Evolutionary conservation across 805 yeast species (phyloP).

Genomic region (Pichia manshurica): DNA sequence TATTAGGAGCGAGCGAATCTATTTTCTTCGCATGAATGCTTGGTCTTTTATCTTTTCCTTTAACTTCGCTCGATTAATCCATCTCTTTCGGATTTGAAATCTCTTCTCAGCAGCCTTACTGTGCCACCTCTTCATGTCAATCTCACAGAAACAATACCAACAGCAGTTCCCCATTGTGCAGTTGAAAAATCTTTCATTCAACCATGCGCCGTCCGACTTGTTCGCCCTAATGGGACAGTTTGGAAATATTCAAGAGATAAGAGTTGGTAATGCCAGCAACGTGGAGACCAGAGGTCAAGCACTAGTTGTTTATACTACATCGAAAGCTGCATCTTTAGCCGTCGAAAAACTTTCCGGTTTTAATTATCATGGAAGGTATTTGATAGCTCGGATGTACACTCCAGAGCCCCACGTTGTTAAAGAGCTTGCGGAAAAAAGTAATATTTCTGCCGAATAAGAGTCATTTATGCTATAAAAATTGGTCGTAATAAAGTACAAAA

Average conservation of each 20-base stretch:
- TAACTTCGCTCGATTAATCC: too few relatives aligned
- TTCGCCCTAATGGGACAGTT: slow-evolving; percentile 48
- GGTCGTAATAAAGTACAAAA: too few relatives aligned
- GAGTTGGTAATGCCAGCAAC: slow-evolving; percentile 34
- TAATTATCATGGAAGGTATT: slow-evolving; percentile 52
- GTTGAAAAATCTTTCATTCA: slow-evolving; percentile 55
- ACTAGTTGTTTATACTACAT: slow-evolving; percentile 45
- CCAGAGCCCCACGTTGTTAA: slow-evolving; percentile 35
- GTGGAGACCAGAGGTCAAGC: slow-evolving; percentile 45
- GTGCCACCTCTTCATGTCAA: too few relatives aligned
- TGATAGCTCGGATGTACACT: slow-evolving; percentile 45
- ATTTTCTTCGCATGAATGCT: too few relatives aligned
- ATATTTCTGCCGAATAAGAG: too few relatives aligned
- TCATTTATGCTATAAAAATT: too few relatives aligned
- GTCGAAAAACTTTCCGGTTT: slow-evolving; percentile 53
- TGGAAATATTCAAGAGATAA: slow-evolving; percentile 52
- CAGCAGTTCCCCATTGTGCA: slow-evolving; percentile 33
- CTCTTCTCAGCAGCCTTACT: too few relatives aligned
- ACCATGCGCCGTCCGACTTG: slow-evolving; percentile 39
- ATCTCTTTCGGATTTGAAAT: too few relatives aligned
- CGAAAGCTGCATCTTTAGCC: slow-evolving; percentile 45
- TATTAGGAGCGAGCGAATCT: too few relatives aligned
- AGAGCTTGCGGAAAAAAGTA: slow-evolving; percentile 12
- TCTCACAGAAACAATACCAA: too few relatives aligned
- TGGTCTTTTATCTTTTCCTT: too few relatives aligned